Conservation (phyloP, 2,329 filamentous ascomycete species). For the Ophiostoma australiae region DNA sequence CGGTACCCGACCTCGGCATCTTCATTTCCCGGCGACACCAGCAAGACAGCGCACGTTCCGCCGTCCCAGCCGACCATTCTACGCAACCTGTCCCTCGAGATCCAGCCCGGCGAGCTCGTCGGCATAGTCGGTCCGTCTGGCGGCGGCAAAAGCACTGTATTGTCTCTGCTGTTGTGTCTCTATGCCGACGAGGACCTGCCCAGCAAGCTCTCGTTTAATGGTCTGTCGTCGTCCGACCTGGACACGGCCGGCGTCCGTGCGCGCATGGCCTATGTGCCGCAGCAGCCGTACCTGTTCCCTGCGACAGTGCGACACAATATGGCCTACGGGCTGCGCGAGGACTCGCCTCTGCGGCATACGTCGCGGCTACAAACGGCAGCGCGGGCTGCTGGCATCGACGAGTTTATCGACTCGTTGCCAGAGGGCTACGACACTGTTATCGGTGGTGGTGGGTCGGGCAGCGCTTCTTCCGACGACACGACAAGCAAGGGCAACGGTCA, state of each 20-base stretch:
- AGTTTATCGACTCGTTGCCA: conserved; percentile 69
- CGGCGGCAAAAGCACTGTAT: conserved; percentile 84
- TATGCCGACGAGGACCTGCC: conserved; percentile 41
- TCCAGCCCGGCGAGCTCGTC: conserved; percentile 60
- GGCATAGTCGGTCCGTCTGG: conserved; percentile 82
- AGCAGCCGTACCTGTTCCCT: conserved; percentile 72
- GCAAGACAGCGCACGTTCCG: background rate
- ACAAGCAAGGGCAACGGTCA: background rate
- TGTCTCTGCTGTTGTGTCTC: conserved; percentile 67
- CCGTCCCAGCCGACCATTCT: conserved; percentile 47
- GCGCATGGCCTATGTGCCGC: conserved; percentile 63
- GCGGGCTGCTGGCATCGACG: conserved; percentile 61
- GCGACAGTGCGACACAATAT: conserved; percentile 76
- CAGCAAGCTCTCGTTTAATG: conserved; percentile 53
- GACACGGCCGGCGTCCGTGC: conserved; percentile 57
- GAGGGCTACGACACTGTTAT: conserved; percentile 66
- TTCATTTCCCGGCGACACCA: background rate
- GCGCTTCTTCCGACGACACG: background rate
- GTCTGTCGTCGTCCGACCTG: conserved; percentile 52
- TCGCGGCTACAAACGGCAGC: conserved; percentile 49
- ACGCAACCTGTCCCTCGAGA: conserved; percentile 57
- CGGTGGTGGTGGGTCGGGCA: conserved; percentile 55
- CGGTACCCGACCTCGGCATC: conserved; percentile 52
- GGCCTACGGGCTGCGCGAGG: conserved; percentile 62
- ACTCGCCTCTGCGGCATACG: conserved; percentile 46